Evolutionary conservation across 306 rosid genomes (phyloP).

Genomic region (Prunus mume): DNA sequence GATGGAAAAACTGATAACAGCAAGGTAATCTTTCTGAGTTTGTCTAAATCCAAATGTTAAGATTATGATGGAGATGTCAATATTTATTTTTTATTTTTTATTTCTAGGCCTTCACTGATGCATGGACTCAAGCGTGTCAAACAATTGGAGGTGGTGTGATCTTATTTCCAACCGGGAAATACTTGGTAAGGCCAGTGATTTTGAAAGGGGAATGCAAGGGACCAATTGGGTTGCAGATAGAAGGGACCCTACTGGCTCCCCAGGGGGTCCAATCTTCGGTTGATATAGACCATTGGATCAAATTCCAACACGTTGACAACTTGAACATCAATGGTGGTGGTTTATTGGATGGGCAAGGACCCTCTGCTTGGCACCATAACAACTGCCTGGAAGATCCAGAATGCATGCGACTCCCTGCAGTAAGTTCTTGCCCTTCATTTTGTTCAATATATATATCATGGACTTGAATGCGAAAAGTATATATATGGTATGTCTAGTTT

Average conservation of each 20-base stretch:
- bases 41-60: too few species aligned
- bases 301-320: constrained; percentile 6
- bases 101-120: constrained; percentile 21
- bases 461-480: background rate
- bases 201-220: constrained; percentile 34
- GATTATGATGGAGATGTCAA: background rate
- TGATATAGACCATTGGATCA: constrained; percentile 27
- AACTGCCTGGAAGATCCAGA: background rate
- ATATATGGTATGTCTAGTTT: too few species aligned
- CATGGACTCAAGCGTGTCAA: constrained; percentile 33
- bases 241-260: constrained; percentile 25
- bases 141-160: constrained; percentile 8
- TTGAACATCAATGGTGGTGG: constrained; percentile 26
- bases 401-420: constrained; percentile 27
- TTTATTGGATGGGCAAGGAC: constrained; percentile 30
- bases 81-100: background rate
- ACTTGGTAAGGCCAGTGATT: constrained; percentile 5
- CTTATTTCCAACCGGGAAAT: constrained; percentile 27
- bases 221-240: background rate
- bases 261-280: background rate
- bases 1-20: constrained; percentile 27
- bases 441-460: background rate
- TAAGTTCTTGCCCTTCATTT: background rate
- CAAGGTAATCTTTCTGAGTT: constrained; percentile 16
- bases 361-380: constrained; percentile 27